Evolutionary conservation across 139 green algal species (phyloP).

Genomic region (Monoraphidium neglectum): DNA sequence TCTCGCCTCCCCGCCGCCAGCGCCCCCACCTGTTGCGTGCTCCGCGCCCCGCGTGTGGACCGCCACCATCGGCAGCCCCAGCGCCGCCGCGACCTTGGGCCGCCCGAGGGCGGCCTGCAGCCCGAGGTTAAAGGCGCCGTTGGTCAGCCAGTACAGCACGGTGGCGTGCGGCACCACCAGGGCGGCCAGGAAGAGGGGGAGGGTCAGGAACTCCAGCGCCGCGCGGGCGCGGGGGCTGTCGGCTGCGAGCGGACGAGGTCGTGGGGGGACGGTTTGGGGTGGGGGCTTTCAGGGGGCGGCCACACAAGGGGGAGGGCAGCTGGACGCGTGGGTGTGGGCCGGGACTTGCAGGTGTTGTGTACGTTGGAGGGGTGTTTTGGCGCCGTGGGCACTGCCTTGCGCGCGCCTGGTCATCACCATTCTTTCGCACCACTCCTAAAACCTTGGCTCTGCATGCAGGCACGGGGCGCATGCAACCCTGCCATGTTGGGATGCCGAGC

Average conservation of each 20-base stretch:
- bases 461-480: too few relatives aligned
- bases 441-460: too few relatives aligned
- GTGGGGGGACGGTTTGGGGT: neutral
- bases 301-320: too few relatives aligned
- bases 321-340: too few relatives aligned
- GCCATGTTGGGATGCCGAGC: too few relatives aligned
- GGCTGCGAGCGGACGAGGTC: neutral
- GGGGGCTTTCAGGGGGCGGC: too few relatives aligned
- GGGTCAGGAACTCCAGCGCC: neutral
- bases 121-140: constrained; percentile 11
- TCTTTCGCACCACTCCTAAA: too few relatives aligned
- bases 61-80: constrained; percentile 16
- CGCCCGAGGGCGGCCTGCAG: constrained; percentile 1
- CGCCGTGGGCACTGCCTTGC: too few relatives aligned
- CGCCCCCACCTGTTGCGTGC: constrained; percentile 3
- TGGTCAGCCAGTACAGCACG: constrained; percentile 27
- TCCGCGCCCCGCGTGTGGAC: neutral
- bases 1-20: neutral
- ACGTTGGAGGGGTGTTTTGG: too few relatives aligned
- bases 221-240: neutral
- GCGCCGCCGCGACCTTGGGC: neutral
- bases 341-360: too few relatives aligned
- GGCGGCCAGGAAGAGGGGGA: constrained; percentile 8
- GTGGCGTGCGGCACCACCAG: constrained; percentile 20
- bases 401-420: too few relatives aligned